phyloP scores from a whole-genome alignment of 495 filamentous ascomycete species.

The Penicillium canescens region DNA sequence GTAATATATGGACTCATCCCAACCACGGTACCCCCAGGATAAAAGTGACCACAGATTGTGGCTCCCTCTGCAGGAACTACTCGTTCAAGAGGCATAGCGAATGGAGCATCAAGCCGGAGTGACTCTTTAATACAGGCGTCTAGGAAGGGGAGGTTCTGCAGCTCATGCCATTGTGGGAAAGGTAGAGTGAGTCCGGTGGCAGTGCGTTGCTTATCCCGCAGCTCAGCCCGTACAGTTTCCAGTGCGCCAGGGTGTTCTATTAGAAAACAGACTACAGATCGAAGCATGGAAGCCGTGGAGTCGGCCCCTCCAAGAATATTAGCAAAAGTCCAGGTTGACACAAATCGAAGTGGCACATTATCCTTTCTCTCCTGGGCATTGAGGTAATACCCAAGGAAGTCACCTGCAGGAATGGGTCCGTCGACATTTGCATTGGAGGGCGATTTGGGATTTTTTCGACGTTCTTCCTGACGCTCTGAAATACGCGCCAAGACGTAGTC shows the following conservation, averaged over 20 bases:
- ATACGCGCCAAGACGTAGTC: neutral
- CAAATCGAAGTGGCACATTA: conserved; percentile 5
- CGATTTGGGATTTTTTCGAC: neutral
- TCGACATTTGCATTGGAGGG: conserved; percentile 1
- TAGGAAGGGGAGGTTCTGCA: conserved; percentile 31
- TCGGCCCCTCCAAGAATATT: conserved; percentile 47
- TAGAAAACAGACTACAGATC: conserved; percentile 30
- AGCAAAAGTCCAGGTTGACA: conserved; percentile 13
- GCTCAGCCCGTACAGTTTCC: conserved; percentile 18
- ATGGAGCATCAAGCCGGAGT: conserved; percentile 49
- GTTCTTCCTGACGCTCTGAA: neutral
- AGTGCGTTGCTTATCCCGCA: conserved; percentile 8
- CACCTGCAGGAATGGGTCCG: conserved; percentile 1
- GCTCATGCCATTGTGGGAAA: conserved; percentile 24
- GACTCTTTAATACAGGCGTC: conserved; percentile 56
- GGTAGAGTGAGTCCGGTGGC: conserved; percentile 11
- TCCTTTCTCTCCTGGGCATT: conserved; percentile 1
- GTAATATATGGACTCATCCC: conserved; percentile 14
- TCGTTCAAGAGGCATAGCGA: conserved; percentile 35
- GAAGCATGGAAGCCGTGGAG: conserved; percentile 41
- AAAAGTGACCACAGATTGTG: conserved; percentile 17
- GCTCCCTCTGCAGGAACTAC: conserved; percentile 32
- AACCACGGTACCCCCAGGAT: conserved; percentile 13
- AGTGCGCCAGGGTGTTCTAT: conserved; percentile 30
- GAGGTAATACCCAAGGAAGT: conserved; percentile 9